These are phyloP conservation scores for Candida taoyuanica DNA, from an alignment of 805 yeast species.

Conservation along the genomic window DNA sequence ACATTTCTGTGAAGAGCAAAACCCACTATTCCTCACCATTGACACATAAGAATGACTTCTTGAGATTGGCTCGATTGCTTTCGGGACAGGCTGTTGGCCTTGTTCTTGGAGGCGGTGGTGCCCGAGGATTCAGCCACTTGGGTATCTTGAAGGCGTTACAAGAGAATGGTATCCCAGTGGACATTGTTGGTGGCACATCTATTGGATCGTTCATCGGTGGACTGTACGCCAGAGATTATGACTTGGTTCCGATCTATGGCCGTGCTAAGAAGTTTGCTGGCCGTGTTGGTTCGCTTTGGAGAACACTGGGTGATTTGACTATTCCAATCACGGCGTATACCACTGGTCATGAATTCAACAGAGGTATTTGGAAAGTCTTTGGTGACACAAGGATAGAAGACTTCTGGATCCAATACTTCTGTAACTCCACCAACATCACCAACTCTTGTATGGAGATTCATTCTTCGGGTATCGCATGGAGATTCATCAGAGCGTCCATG, in stretches of 20 bases:
- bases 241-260: constrained; percentile 86
- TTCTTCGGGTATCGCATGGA: constrained; percentile 89
- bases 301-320: constrained; percentile 77
- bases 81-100: constrained; percentile 93
- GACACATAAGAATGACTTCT: constrained; percentile 79
- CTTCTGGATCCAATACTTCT: constrained; percentile 85
- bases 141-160: constrained; percentile 91
- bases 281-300: constrained; percentile 81
- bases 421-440: constrained; percentile 93
- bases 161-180: constrained; percentile 90
- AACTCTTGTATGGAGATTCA: constrained; percentile 95
- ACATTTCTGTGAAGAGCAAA: constrained; percentile 13
- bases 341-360: constrained; percentile 94
- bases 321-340: constrained; percentile 93
- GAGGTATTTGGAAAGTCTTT: constrained; percentile 96
- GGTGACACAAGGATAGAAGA: constrained; percentile 93
- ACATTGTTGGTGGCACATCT: constrained; percentile 92
- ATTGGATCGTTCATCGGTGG: constrained; percentile 97
- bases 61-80: constrained; percentile 81
- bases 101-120: constrained; percentile 97
- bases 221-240: constrained; percentile 86
- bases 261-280: constrained; percentile 82
- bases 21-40: constrained; percentile 28
- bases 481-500: constrained; percentile 95
- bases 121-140: constrained; percentile 87